phyloP scores from a whole-genome alignment of 768 basidiomycete genomes.

The Psilocybe cubensis region DNA sequence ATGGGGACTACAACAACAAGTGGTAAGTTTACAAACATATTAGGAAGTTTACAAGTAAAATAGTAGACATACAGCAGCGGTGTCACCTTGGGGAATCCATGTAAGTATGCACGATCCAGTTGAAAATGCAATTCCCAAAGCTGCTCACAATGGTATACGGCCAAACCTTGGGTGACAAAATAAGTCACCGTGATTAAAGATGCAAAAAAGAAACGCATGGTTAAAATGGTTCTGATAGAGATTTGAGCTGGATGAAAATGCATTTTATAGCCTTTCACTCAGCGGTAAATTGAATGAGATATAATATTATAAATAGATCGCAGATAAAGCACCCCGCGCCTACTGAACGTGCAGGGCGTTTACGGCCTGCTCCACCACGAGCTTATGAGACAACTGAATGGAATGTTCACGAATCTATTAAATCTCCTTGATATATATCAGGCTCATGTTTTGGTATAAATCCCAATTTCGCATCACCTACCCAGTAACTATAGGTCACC shows the following conservation, averaged over 20 bases:
- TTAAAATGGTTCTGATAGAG: not conserved
- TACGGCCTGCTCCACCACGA: too few species aligned
- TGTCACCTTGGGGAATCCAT: not conserved
- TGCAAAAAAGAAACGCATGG: not conserved
- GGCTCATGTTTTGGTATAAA: not conserved
- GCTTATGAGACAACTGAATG: not conserved
- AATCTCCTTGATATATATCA: not conserved
- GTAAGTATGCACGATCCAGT: not conserved
- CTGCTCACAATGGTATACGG: conserved; percentile 3
- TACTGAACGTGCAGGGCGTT: too few species aligned
- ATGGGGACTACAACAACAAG: not conserved
- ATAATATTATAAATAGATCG: not conserved
- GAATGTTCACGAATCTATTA: not conserved
- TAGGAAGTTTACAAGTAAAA: not conserved
- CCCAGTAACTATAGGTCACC: too few species aligned
- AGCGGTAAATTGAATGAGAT: too few species aligned
- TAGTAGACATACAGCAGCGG: not conserved
- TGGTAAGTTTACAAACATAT: too few species aligned
- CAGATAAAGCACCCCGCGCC: too few species aligned
- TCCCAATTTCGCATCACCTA: not conserved
- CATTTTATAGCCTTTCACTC: not conserved
- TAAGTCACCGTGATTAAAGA: not conserved
- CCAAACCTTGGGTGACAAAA: conserved; percentile 5
- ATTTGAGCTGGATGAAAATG: not conserved
- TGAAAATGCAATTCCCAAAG: not conserved